Percentiles rank a stretch among this genome's conserved stretches.
These are phyloP conservation scores for Hyaloscypha hepaticicola DNA, from an alignment of 495 filamentous ascomycete genomes.

Conservation along the genomic window DNA sequence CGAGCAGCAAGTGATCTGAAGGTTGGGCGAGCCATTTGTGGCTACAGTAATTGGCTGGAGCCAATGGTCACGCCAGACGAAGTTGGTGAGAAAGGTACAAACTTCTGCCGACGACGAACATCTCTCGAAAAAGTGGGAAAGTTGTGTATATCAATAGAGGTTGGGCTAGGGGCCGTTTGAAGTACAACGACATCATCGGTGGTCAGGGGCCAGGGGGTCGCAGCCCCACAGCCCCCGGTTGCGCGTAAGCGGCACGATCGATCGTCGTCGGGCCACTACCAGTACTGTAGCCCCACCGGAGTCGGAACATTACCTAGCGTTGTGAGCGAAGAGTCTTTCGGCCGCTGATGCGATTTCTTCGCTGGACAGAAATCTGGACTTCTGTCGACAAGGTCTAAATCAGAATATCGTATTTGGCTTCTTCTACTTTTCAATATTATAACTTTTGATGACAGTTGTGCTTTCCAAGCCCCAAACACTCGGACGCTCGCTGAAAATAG, in stretches of 20 bases:
- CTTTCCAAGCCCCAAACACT: no score
- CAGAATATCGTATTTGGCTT: not conserved
- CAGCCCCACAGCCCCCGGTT: not conserved
- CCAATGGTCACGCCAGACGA: not conserved
- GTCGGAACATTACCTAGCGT: no score
- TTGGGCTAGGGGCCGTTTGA: not conserved
- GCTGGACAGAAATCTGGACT: not conserved
- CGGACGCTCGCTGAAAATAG: not conserved
- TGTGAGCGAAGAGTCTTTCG: not conserved
- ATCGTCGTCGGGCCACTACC: not conserved
- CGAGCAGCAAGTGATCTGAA: constrained; percentile 30
- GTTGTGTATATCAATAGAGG: constrained; percentile 8
- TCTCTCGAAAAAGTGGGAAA: not conserved
- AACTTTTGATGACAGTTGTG: not conserved
- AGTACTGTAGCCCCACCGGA: no score
- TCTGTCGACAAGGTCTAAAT: not conserved
- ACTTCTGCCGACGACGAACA: not conserved
- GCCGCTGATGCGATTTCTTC: constrained; percentile 17
- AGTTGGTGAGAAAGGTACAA: not conserved
- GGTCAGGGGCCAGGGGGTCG: constrained; percentile 2
- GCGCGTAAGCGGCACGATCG: constrained; percentile 5
- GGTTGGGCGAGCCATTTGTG: constrained; percentile 33
- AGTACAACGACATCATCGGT: constrained; percentile 20
- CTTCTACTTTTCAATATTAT: not conserved
- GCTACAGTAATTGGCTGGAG: not conserved